These are phyloP conservation scores for Blastomyces silverae DNA, from an alignment of 2,329 filamentous ascomycete species.

Conservation along the genomic window DNA sequence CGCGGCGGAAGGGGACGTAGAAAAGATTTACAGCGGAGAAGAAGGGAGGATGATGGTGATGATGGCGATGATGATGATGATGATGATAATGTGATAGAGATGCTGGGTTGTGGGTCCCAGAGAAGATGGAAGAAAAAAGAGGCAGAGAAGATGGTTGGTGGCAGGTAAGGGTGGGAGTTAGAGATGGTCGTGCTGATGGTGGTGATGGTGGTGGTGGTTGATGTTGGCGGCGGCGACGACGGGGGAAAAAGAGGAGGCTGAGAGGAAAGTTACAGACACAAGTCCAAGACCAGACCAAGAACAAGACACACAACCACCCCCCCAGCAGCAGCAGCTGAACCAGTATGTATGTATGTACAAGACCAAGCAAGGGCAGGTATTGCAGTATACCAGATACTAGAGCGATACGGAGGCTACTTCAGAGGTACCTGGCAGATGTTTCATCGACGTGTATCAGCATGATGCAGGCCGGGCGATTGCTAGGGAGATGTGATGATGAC, in stretches of 20 bases:
- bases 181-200: not conserved
- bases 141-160: not conserved
- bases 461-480: not conserved
- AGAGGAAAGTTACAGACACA: conserved; percentile 2
- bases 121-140: conserved; percentile 19
- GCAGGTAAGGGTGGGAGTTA: not conserved
- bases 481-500: not conserved
- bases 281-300: not conserved
- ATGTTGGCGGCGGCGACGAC: not conserved
- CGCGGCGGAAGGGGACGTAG: not conserved
- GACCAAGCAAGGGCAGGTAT: not conserved
- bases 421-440: conserved; percentile 7
- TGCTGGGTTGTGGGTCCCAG: not conserved
- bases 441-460: conserved; percentile 1
- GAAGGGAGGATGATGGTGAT: not conserved
- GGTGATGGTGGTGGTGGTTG: not conserved
- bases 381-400: not conserved
- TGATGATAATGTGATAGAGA: not conserved
- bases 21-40: not conserved
- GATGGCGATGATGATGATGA: not conserved
- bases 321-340: not conserved
- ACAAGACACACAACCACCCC: not conserved
- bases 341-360: no score
- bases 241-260: conserved; percentile 17
- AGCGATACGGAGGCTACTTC: conserved; percentile 1